Conservation (phyloP, 2,329 filamentous ascomycete genomes). For the Leptoxyphium fumago region DNA sequence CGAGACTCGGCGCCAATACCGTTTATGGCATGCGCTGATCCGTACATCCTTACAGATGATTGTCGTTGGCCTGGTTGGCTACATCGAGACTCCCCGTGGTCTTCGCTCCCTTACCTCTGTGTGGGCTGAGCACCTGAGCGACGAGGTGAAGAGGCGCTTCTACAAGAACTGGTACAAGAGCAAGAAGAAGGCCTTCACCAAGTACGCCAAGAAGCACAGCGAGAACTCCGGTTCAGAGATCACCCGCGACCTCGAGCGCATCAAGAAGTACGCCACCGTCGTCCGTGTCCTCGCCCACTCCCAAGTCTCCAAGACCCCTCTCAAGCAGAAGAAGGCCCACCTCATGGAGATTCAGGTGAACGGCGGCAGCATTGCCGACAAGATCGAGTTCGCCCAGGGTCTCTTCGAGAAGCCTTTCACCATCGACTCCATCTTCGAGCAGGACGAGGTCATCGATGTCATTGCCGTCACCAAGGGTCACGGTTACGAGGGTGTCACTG, state of each 20-base stretch:
- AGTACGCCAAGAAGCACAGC: conserved; percentile 99
- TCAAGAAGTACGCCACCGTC: conserved; percentile 99
- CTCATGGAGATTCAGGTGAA: conserved; percentile 99
- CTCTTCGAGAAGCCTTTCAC: conserved; percentile 99
- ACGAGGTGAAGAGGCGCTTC: conserved; percentile 98
- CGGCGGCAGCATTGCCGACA: conserved; percentile 87
- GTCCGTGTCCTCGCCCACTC: conserved; percentile 98
- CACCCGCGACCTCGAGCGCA: conserved; percentile 96
- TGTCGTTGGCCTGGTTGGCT: conserved; percentile 98
- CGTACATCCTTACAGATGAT: conserved; percentile 60
- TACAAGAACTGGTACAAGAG: conserved; percentile 99
- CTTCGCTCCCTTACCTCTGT: conserved; percentile 98
- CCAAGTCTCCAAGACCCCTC: conserved; percentile 95
- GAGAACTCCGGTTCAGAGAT: conserved; percentile 81
- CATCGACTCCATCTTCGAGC: conserved; percentile 90
- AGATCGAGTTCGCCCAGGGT: conserved; percentile 88
- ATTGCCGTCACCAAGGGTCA: conserved; percentile 99
- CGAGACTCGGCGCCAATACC: conserved; percentile 31
- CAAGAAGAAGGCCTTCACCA: conserved; percentile 99
- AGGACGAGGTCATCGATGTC: conserved; percentile 98
- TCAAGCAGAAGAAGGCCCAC: conserved; percentile 99
- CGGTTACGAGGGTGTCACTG: conserved; percentile 93
- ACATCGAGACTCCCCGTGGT: conserved; percentile 99
- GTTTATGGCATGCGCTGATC: conserved; percentile 48
- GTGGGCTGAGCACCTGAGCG: conserved; percentile 98